These are phyloP conservation scores for Yamadazyma sp. DNA, from an alignment of 805 yeast genomes.

Conservation along the genomic window DNA sequence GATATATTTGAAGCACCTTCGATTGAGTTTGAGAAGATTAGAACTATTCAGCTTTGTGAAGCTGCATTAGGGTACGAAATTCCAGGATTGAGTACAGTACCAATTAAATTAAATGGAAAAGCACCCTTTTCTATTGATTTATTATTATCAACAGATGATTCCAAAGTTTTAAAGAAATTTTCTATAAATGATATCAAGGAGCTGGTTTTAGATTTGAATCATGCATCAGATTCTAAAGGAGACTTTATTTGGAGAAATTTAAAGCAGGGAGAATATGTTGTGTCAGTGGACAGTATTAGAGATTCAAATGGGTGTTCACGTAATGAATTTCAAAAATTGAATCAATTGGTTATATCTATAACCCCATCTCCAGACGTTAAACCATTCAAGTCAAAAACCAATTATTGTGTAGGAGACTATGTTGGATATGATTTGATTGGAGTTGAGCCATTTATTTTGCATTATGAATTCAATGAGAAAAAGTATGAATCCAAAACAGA, in stretches of 20 bases:
- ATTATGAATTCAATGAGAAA: conserved; percentile 67
- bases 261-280: conserved; percentile 64
- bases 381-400: conserved; percentile 22
- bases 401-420: conserved; percentile 92
- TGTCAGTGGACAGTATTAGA: conserved; percentile 53
- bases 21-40: conserved; percentile 47
- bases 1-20: conserved; percentile 61
- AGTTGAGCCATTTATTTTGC: conserved; percentile 72
- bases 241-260: conserved; percentile 3
- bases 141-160: conserved; percentile 56
- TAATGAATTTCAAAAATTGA: conserved; percentile 33
- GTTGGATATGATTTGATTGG: conserved; percentile 76
- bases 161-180: conserved; percentile 49
- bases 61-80: conserved; percentile 21
- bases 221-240: conserved; percentile 1
- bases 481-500: conserved; percentile 55
- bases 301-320: conserved; percentile 72
- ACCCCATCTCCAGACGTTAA: conserved; percentile 75
- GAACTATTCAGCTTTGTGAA: conserved; percentile 47
- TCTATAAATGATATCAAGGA: conserved; percentile 41
- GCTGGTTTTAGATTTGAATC: conserved; percentile 8
- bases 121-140: conserved; percentile 62
- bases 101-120: conserved; percentile 53
- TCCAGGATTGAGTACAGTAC: conserved; percentile 32
- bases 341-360: conserved; percentile 54